Evolutionary conservation across 169 alveolate species (phyloP).

Genomic region (Babesia caballi): DNA sequence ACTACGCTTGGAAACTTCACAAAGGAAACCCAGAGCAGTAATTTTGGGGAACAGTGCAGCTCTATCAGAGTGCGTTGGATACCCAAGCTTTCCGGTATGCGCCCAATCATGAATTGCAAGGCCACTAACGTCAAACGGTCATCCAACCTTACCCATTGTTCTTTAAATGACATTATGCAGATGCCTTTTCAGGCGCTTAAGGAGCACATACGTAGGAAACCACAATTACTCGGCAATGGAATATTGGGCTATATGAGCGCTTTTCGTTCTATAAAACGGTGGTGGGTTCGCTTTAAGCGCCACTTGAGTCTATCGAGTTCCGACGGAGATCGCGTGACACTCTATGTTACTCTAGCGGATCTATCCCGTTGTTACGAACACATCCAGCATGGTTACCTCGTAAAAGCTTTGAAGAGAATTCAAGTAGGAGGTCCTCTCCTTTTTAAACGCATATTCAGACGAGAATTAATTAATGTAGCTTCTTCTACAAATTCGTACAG

Average conservation of each 20-base stretch:
- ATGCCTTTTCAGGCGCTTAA: conserved; percentile 40
- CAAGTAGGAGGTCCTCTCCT: conserved; percentile 2
- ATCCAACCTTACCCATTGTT: not conserved
- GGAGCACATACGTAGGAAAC: conserved; percentile 9
- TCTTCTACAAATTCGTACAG: conserved; percentile 38
- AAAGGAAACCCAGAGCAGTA: no score
- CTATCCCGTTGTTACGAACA: conserved; percentile 57
- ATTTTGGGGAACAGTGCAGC: not conserved
- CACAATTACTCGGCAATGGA: conserved; percentile 39
- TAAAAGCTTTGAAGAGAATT: conserved; percentile 6
- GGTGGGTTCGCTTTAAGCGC: conserved; percentile 55
- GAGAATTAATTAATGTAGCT: conserved; percentile 36
- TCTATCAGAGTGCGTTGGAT: conserved; percentile 40
- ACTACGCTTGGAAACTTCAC: not conserved
- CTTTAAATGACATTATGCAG: conserved; percentile 27
- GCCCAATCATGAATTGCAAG: conserved; percentile 61
- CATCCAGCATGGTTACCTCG: conserved; percentile 38
- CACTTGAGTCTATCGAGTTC: not conserved
- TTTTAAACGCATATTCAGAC: conserved; percentile 24
- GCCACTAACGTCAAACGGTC: not conserved
- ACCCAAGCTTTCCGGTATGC: conserved; percentile 63
- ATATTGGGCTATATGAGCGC: conserved; percentile 51
- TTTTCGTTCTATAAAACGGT: conserved; percentile 28
- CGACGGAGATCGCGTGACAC: not conserved
- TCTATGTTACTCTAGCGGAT: conserved; percentile 53